A percentile compares a stretch with the other conserved stretches of the same genome.
Conservation (phyloP, 179 eudicot genomes). For the Silene vulgaris region DNA sequence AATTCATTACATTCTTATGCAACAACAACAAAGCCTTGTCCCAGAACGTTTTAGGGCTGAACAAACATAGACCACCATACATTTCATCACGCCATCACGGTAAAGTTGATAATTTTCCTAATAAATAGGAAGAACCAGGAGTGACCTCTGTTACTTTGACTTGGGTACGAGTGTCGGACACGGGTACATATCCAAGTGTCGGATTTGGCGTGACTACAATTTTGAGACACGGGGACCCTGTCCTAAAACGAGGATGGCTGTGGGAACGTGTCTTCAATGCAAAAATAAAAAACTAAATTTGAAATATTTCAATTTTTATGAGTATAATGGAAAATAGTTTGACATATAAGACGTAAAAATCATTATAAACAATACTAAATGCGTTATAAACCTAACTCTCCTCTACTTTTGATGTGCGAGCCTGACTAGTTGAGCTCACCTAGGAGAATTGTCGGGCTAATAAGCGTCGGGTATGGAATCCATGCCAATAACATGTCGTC, state of each 20-base stretch:
- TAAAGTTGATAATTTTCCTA: constrained; percentile 5
- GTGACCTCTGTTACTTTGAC: neutral
- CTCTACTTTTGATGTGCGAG: neutral
- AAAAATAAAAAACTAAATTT: no score
- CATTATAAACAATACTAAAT: neutral
- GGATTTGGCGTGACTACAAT: neutral
- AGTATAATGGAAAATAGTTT: neutral
- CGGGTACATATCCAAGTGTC: neutral
- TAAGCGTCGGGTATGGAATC: neutral
- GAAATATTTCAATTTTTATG: neutral
- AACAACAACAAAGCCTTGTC: constrained; percentile 9
- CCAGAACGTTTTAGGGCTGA: neutral
- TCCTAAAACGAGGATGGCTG: neutral
- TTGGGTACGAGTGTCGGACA: no score
- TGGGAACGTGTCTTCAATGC: neutral
- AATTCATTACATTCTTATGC: neutral
- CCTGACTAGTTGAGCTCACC: neutral
- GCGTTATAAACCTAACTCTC: neutral
- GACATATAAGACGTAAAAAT: neutral
- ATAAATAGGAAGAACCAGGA: constrained; percentile 1
- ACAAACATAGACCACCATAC: neutral
- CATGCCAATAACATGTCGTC: neutral
- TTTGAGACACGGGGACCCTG: neutral
- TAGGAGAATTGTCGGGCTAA: neutral
- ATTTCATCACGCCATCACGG: neutral